Evolutionary conservation across 2,329 filamentous ascomycete species (phyloP), one percentile per base, ranked within the genome.

Genomic region (Claviceps sp.): DNA sequence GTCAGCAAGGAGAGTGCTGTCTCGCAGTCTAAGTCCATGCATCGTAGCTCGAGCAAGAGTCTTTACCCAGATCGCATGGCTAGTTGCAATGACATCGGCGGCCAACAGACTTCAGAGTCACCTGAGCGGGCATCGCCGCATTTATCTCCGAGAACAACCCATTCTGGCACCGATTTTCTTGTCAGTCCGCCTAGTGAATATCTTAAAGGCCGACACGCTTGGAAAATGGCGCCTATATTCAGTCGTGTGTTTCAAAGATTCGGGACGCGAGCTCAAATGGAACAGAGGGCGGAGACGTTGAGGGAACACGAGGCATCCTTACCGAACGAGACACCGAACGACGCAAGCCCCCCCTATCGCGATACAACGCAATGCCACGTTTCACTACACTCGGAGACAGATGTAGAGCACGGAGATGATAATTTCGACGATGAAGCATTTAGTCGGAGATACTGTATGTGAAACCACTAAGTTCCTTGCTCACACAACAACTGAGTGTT

Each of bases 381-480:
- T 30, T 30, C 26, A 2, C 8, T 30, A 30, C 26, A 30, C 8
- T 30, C 8, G 26, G 26, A 9, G 26, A 30, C 34, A 18, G 47
- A 52, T 22, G 11, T 41, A 2, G 47, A 49, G 42, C 37, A 18
- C 0, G 50, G 38, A 3, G 18, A 37, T 16, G 47, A 52, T 4
- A 13, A 34, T 6, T 38, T 50, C 14, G 50, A 55, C 22, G 63
- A 67, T 44, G 61, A 67, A 9, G 55, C 55, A 4, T 66, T 68
- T 41, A 56, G 61, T 48, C 61, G 55, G n/a, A 64, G 65, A 50
- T 68, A 63, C 43, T 57, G 64, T 65, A 57, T 47, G 62, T 50
- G 37, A 14, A 30, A 30, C 26, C 3, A 11, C 9, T 30, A 8
- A 30, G 8, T 30, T 30, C 11, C 26, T 30, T 30, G 26, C 26